phyloP scores from a whole-genome alignment of 2,329 filamentous ascomycete species.

The Neospermospora avenae region DNA sequence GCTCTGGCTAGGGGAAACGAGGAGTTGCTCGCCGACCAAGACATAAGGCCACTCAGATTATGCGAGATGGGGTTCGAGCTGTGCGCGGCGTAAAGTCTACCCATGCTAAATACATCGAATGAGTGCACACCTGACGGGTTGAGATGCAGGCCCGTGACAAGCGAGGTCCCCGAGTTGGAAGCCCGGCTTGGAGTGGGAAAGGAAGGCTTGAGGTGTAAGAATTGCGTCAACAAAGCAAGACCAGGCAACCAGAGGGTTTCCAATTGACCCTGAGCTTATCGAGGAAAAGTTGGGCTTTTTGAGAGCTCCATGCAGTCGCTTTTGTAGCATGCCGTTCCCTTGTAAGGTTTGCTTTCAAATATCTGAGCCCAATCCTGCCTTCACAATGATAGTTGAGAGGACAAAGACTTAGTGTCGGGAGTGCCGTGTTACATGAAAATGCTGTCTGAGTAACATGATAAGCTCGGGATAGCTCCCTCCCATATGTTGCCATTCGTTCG shows the following conservation, averaged over 20 bases:
- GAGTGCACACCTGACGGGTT: not conserved
- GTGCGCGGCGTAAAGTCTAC: constrained; percentile 11
- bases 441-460: constrained; percentile 1
- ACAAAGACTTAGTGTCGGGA: not conserved
- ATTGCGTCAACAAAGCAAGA: too few relatives aligned
- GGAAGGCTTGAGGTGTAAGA: not conserved
- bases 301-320: not conserved
- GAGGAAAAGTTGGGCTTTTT: not conserved
- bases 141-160: not conserved
- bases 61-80: constrained; percentile 12
- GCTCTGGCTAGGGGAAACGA: constrained; percentile 3
- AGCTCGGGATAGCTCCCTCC: not conserved
- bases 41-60: constrained; percentile 15
- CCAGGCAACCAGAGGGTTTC: not conserved
- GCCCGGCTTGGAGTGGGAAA: not conserved
- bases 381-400: not conserved
- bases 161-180: constrained; percentile 10
- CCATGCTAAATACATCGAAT: constrained; percentile 15
- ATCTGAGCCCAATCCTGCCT: not conserved
- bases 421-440: not conserved
- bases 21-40: constrained; percentile 25
- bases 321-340: not conserved
- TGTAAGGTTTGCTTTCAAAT: not conserved
- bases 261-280: not conserved
- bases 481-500: not conserved